Evolutionary conservation across 2,329 filamentous ascomycete genomes (phyloP).

Genomic region (Fusarium phyllophilum): DNA sequence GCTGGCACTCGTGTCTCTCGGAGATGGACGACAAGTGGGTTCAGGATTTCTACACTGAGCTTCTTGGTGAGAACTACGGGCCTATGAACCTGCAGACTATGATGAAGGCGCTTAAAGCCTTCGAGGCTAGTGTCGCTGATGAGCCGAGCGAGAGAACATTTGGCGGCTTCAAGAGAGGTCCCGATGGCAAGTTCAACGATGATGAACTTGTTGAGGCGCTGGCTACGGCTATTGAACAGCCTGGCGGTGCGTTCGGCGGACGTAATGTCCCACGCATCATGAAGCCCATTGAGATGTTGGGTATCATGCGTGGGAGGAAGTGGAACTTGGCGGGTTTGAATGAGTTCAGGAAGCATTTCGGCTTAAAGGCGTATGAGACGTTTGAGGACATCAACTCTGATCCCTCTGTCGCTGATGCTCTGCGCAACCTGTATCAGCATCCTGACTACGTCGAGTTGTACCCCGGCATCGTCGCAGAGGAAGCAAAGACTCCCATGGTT

Average conservation of each 20-base stretch:
- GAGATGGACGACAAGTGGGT: conserved; percentile 85
- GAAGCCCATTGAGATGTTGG: conserved; percentile 80
- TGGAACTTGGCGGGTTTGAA: conserved; percentile 85
- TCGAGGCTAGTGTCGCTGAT: conserved; percentile 67
- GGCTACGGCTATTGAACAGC: conserved; percentile 76
- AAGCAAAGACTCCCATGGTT: conserved; percentile 77
- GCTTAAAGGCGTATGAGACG: conserved; percentile 76
- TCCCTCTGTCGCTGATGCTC: conserved; percentile 72
- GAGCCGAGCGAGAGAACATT: conserved; percentile 79
- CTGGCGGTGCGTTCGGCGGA: conserved; percentile 77
- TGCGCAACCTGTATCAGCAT: conserved; percentile 77
- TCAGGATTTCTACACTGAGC: conserved; percentile 70
- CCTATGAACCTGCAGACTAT: conserved; percentile 70
- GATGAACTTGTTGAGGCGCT: conserved; percentile 80
- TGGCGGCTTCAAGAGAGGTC: conserved; percentile 69
- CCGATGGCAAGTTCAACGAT: conserved; percentile 77
- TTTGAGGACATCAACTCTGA: conserved; percentile 90
- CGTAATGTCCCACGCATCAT: conserved; percentile 79
- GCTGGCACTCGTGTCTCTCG: conserved; percentile 84
- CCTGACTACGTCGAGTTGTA: conserved; percentile 85
- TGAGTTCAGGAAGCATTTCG: conserved; percentile 86
- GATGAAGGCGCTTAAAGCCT: conserved; percentile 69
- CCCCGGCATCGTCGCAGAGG: conserved; percentile 80
- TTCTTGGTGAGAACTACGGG: conserved; percentile 66
- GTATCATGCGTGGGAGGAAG: conserved; percentile 78